phyloP scores from a whole-genome alignment of 148 eudicot genomes.

The Rhododendron griersonianum region DNA sequence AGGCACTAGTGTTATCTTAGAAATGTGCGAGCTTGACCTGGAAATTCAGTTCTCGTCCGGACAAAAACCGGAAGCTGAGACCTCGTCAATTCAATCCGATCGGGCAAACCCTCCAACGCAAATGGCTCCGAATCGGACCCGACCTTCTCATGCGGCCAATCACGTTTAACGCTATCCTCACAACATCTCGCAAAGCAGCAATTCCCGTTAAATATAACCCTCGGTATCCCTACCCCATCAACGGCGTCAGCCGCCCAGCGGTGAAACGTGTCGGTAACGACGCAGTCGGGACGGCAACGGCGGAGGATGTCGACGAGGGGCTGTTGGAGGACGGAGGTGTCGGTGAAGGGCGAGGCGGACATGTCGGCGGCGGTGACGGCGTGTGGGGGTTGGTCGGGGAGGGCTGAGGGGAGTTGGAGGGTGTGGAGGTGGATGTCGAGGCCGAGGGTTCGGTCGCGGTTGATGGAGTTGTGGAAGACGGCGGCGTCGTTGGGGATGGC shows the following conservation, averaged over 20 bases:
- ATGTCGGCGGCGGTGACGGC: no score
- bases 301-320: no score
- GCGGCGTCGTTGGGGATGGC: no score
- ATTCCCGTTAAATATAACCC: constrained; percentile 13
- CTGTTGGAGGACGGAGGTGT: no score
- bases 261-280: constrained; percentile 7
- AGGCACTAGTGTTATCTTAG: neutral
- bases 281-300: no score
- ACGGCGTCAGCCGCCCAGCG: constrained; percentile 10
- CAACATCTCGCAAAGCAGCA: constrained; percentile 14
- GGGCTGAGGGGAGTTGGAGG: no score
- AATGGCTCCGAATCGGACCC: neutral
- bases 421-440: no score
- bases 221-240: neutral
- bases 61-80: neutral
- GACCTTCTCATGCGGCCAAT: constrained; percentile 7
- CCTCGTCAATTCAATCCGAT: neutral
- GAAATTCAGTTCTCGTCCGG: neutral
- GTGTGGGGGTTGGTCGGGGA: no score
- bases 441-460: no score
- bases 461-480: no score
- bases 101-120: neutral
- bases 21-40: neutral
- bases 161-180: neutral
- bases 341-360: no score